Evolutionary conservation across 106 monocot genomes (phyloP).

Genomic region (Platanthera zijinensis): DNA sequence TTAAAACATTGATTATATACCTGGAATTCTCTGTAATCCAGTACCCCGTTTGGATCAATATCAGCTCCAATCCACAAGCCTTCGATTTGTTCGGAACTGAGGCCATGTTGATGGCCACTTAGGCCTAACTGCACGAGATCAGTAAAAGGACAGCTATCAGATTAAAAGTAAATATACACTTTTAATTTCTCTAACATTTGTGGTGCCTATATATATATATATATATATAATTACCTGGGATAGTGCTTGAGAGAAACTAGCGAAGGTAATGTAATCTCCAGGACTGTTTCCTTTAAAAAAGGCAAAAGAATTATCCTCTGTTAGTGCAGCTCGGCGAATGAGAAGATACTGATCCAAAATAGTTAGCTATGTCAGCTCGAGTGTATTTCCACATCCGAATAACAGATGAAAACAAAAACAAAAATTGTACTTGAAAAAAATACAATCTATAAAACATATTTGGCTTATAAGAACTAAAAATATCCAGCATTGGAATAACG

Average conservation of each 20-base stretch:
- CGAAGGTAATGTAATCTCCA: slow-evolving; percentile 68
- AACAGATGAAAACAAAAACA: not conserved
- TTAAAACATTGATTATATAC: no score
- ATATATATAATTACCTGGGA: slow-evolving; percentile 35
- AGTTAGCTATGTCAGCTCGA: not conserved
- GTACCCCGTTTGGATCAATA: slow-evolving; percentile 48
- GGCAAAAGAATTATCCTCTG: slow-evolving; percentile 77
- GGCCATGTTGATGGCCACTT: slow-evolving; percentile 43
- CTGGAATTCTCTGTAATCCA: slow-evolving; percentile 73
- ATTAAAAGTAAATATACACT: no score
- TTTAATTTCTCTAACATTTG: no score
- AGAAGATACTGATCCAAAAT: slow-evolving; percentile 48
- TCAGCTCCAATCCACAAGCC: slow-evolving; percentile 74
- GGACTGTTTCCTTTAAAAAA: slow-evolving; percentile 70
- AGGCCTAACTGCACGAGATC: slow-evolving; percentile 48
- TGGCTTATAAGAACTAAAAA: slow-evolving; percentile 3
- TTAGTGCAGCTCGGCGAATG: slow-evolving; percentile 31
- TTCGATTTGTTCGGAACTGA: slow-evolving; percentile 46
- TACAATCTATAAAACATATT: not conserved
- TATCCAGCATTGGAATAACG: not conserved
- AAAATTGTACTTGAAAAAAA: not conserved
- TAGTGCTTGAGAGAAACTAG: slow-evolving; percentile 58
- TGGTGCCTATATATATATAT: no score
- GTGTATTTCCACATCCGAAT: not conserved
- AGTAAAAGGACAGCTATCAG: no score